Conservation (phyloP, 192 early-diverging fungal species). For the Coemansia erecta region DNA sequence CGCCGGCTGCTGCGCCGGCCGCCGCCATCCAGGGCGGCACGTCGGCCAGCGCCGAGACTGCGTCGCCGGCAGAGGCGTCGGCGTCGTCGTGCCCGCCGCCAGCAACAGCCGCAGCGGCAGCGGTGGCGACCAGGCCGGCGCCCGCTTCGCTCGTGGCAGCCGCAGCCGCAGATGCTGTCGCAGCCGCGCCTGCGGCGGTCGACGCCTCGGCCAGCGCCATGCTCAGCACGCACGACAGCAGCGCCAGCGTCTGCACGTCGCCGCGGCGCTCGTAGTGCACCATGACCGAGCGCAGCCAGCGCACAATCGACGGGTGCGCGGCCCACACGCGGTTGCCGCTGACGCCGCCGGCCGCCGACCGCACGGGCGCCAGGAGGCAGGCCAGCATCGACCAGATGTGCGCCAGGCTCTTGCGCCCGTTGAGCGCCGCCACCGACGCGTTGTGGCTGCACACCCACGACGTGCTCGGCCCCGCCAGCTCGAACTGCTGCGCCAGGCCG, state of each 20-base stretch:
- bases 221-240: slow-evolving; percentile 44
- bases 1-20: not conserved
- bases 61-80: too few species aligned
- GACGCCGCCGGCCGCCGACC: not conserved
- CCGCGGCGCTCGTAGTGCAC: slow-evolving; percentile 29
- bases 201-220: slow-evolving; percentile 5
- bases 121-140: not conserved
- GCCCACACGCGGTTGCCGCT: slow-evolving; percentile 15
- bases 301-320: slow-evolving; percentile 22
- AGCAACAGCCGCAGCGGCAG: too few species aligned
- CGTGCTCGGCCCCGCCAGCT: slow-evolving; percentile 17
- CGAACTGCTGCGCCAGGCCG: slow-evolving; percentile 33
- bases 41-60: too few species aligned
- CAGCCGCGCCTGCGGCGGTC: not conserved
- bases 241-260: slow-evolving; percentile 52
- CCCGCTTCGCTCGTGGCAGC: not conserved
- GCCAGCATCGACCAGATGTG: slow-evolving; percentile 43
- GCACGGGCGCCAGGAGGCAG: slow-evolving; percentile 18
- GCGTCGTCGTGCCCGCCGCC: too few species aligned
- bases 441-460: slow-evolving; percentile 43
- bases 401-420: slow-evolving; percentile 18
- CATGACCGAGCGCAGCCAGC: slow-evolving; percentile 40
- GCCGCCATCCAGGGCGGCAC: slow-evolving; percentile 9
- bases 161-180: not conserved
- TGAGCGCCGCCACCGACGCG: slow-evolving; percentile 18